Evolutionary conservation across 108 stramenopile genomes (phyloP), one percentile per base, ranked within the genome.

Genomic region (Cylindrotheca closterium): DNA sequence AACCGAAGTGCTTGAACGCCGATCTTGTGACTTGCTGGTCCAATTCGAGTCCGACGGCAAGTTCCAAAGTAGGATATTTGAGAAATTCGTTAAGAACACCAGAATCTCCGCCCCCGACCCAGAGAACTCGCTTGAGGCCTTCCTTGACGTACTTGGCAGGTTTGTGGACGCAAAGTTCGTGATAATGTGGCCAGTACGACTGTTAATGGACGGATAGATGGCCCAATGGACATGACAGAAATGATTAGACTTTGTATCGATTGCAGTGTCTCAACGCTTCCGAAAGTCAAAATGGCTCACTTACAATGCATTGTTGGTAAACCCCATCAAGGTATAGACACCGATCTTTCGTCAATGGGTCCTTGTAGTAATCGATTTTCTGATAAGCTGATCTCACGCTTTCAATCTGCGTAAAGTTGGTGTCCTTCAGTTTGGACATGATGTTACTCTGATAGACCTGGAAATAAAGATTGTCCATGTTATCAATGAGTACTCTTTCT

Each of bases 291-390:
- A 42, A 42, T 10, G 7, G 7, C 10, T 60, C 58, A 63, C 75
- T 64, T 24, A 81, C 86, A 54, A 69, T 55, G 37, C 91, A 92
- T 48, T 85, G 85, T 54, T 89, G 86, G 24, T 86, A 60, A 21
- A 67, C 75, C 37, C 74, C 66, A 46, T 81, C 80, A 19, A 89
- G 63, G 57, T 75, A 70, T 72, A 89, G 68, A 59, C 88, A 89
- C 1, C 68, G 63, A 54, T 86, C 82, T 21, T 70, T 32, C 19
- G 42, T 49, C 37, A 4, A 46, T 2, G 17, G 32, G 19, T 67
- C 22, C 18, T 68, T 19, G 28, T 30, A 56, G 47, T 55, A 73
- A 3, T 73, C 58, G 22, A 73, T 58, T 19, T 4, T 8, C 29
- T 78, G 77, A 68, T 73, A 78, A 1, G 29, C 26, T 2, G 71